phyloP scores from a whole-genome alignment of 257 asterid species.

The Prunella vulgaris region DNA sequence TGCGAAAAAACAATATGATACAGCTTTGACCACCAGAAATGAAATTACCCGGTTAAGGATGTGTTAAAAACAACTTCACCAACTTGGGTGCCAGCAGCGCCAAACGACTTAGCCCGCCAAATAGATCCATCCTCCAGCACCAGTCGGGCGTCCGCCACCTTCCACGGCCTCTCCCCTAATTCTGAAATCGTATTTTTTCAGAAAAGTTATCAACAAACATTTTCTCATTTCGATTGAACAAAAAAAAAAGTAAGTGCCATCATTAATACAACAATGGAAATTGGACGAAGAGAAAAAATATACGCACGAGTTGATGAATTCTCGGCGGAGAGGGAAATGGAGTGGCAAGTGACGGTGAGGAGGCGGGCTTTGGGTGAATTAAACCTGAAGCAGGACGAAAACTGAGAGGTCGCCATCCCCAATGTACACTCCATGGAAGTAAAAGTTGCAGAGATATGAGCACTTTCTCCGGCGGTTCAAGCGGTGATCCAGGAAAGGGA shows the following conservation, averaged over 20 bases:
- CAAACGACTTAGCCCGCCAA: conserved; percentile 92
- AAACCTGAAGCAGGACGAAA: conserved; percentile 14
- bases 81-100: conserved; percentile 96
- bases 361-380: conserved; percentile 14
- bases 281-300: not conserved
- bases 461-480: not conserved
- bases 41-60: conserved; percentile 78
- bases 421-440: conserved; percentile 25
- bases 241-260: not conserved
- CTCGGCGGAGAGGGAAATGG: conserved; percentile 23
- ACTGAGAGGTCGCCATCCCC: conserved; percentile 27
- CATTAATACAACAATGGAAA: not conserved
- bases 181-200: conserved; percentile 24
- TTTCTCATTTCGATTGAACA: not conserved
- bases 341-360: conserved; percentile 31
- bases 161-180: conserved; percentile 74
- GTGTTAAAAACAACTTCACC: conserved; percentile 98
- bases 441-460: not conserved
- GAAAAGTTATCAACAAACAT: not conserved
- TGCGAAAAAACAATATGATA: too few species aligned
- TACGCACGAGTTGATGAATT: conserved; percentile 23
- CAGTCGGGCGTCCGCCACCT: conserved; percentile 88
- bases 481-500: too few species aligned
- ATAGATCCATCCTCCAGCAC: conserved; percentile 93
- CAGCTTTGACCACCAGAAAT: too few species aligned